phyloP scores from a whole-genome alignment of 2,329 filamentous ascomycete species.

The Colletotrichum sp. region DNA sequence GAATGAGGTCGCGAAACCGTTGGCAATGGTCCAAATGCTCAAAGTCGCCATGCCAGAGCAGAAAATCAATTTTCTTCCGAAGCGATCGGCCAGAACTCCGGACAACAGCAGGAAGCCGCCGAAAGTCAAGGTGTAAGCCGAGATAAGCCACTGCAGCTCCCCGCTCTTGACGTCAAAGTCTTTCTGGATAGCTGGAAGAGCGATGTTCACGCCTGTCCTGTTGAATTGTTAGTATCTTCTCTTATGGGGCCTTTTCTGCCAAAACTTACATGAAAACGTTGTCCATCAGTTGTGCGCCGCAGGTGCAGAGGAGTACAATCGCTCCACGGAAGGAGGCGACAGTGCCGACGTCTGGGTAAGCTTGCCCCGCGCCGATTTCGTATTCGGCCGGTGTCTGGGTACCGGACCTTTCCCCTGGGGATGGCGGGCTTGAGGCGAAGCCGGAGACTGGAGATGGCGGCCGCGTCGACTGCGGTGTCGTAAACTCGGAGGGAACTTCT shows the following conservation, averaged over 20 bases:
- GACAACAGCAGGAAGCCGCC: conserved; percentile 8
- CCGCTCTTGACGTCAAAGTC: conserved; percentile 4
- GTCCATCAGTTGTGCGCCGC: conserved; percentile 2
- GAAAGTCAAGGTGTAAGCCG: conserved; percentile 15
- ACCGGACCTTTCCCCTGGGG: background rate
- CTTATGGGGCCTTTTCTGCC: background rate
- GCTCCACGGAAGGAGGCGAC: conserved; percentile 6
- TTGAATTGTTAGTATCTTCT: background rate
- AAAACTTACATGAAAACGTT: background rate
- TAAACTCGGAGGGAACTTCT: conserved; percentile 3
- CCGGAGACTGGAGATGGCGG: conserved; percentile 5
- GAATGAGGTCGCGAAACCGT: conserved; percentile 2
- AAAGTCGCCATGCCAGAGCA: conserved; percentile 11
- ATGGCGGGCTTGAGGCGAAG: background rate
- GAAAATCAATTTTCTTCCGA: conserved; percentile 16
- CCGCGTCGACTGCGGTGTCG: conserved; percentile 11
- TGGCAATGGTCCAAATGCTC: conserved; percentile 10
- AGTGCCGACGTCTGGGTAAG: conserved; percentile 11
- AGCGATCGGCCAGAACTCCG: conserved; percentile 9
- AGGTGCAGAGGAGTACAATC: conserved; percentile 2
- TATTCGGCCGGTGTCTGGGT: background rate
- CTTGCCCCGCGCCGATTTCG: conserved; percentile 1
- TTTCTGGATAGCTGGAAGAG: conserved; percentile 5
- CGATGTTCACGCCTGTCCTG: background rate
- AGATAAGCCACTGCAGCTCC: conserved; percentile 14